Evolutionary conservation across 2,329 filamentous ascomycete genomes (phyloP), one percentile per base, ranked within the genome.

Genomic region (Colletotrichum chlorophyti): DNA sequence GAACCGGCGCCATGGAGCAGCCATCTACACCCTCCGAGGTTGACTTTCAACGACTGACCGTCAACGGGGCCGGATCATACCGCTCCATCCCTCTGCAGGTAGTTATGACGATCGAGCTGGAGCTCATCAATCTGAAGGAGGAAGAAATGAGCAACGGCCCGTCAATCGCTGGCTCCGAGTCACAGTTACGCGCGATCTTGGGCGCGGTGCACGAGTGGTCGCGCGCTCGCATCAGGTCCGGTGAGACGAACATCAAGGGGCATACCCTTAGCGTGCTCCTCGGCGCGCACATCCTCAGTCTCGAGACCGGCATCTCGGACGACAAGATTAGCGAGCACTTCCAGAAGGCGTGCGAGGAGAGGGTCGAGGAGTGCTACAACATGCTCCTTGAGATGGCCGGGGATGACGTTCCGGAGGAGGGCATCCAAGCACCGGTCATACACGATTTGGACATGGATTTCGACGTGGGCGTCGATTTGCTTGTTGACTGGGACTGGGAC

Each of bases 91-190:
- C 74, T 0, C 66, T 72, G 3, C 73, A 79, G 51, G 71, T 71
- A 0, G 66, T 76, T 2, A 72, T 79, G 46, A 74, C 75, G 1
- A 68, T 84, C 7, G 73, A 71, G 21, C 65, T 80, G 5, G 81
- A 85, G 60, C 71, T 83, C 4, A 65, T 80, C 34, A 71, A 76
- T 63, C 74, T 78, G 60, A 72, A 76, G 5, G 72, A 77, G 38
- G 79, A 80, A 42, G 74, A 78, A 51, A 67, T 64, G 23, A 70
- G 65, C 24, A 65, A 70, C 8, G 70, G 66, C 6, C 69, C 65
- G 21, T 55, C 69, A 4, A 60, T 69, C 3, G 68, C 65, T 12
- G 65, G 64, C 52, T 61, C 61, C n/a, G 73, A 77, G 40, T 58
- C 61, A n/a, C 73, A 76, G 40, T 57, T 76, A 11, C 68, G 67